These are phyloP conservation scores for Hypoxylon sp. DNA, from an alignment of 2,329 filamentous ascomycete genomes.

Conservation along the genomic window DNA sequence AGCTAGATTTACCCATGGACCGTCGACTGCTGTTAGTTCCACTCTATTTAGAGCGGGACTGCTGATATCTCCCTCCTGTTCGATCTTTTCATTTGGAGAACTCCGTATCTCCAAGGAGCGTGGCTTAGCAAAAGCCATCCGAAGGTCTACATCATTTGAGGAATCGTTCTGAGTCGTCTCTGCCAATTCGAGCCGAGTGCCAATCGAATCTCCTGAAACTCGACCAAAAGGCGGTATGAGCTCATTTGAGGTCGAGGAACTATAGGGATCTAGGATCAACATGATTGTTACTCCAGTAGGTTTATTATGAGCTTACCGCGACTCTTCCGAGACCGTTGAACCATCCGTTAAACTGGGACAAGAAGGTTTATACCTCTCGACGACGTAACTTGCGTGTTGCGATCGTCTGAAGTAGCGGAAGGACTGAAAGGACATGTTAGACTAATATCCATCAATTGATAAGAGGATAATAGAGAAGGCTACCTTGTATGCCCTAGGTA, in stretches of 20 bases:
- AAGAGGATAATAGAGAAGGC: not conserved
- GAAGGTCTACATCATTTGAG: not conserved
- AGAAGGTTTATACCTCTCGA: not conserved
- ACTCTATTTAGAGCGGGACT: not conserved
- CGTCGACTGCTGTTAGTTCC: not conserved
- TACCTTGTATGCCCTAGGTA: slow-evolving; percentile 1
- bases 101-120: not conserved
- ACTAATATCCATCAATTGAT: not conserved
- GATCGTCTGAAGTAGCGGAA: not conserved
- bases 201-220: not conserved
- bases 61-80: not conserved
- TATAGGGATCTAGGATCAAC: not conserved
- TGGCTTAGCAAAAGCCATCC: no score
- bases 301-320: not conserved
- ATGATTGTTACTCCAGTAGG: not conserved
- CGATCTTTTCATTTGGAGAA: not conserved
- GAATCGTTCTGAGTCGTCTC: not conserved
- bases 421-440: slow-evolving; percentile 10
- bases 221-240: not conserved
- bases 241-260: not conserved
- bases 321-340: not conserved
- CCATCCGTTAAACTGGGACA: slow-evolving; percentile 22
- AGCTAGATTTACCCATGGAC: not conserved
- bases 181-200: not conserved
- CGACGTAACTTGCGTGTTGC: not conserved